Base-by-base conservation (phyloP, 805 yeast genomes). In the Myxozyma melibiosi region DNA sequence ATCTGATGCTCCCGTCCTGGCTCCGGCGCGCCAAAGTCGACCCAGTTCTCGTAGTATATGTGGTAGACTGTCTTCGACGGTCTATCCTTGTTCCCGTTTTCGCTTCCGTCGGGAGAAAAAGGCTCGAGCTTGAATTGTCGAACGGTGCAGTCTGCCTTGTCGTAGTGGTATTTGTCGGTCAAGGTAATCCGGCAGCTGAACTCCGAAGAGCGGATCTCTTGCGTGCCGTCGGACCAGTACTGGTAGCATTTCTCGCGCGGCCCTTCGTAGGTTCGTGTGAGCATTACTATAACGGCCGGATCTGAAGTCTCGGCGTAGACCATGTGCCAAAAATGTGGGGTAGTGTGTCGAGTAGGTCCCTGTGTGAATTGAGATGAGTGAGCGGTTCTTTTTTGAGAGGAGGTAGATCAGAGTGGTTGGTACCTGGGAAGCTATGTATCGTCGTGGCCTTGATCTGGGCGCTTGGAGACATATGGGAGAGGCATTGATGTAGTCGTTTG, bases 321-420 rank as follows among this genome's bases (percentile, higher is more conserved):
- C 73, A 90, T 83, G 55, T 85, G 86, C 86, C 95, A 90, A 67
- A 92, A 91, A 70, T 92, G 96, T 20, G 83, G 84, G 25, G 85
- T 78, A 0, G 98, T 92, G 37, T 79, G 78, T 1, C 69, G 70
- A 57, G 88, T 71, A 2, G 99, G 99, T 1, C 97, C 99, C 70
- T 92, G 97, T 9, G 2, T 20, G 7, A 33, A 9, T 8, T 18
- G 18, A 38, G 47, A 14, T 31, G 22, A 18, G 34, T 20, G 34
- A 8, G n/a, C n/a, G n/a, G n/a, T n/a, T n/a, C n/a, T n/a, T n/a
- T n/a, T n/a, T n/a, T n/a, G n/a, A 4, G 16, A 9, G 4, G 40
- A 6, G 25, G 34, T 7, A 35, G 20, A 6, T 18, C 14, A 16
- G 27, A 4, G 3, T 8, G 3, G 8, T 34, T 31, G 27, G 25